Conservation (phyloP, 2,329 filamentous ascomycete genomes). For the Chaetoscypha palmicola region DNA sequence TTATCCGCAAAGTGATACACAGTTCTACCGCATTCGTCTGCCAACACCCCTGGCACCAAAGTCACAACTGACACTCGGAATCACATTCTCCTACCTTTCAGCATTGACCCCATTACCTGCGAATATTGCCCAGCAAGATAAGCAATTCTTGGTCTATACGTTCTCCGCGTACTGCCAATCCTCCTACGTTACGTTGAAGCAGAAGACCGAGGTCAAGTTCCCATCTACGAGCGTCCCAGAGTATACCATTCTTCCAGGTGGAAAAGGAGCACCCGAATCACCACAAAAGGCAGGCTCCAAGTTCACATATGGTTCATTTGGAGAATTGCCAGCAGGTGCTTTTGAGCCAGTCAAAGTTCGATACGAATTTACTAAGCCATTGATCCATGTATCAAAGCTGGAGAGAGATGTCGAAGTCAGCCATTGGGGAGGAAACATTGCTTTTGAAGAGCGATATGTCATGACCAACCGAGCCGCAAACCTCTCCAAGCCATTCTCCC, state of each 20-base stretch:
- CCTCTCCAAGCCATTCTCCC: slow-evolving; percentile 64
- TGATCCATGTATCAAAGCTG: slow-evolving; percentile 70
- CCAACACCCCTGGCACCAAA: slow-evolving; percentile 68
- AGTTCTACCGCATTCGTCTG: slow-evolving; percentile 81
- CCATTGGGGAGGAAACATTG: slow-evolving; percentile 96
- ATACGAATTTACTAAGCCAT: slow-evolving; percentile 91
- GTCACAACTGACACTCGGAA: slow-evolving; percentile 76
- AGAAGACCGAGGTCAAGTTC: slow-evolving; percentile 96
- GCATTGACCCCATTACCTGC: slow-evolving; percentile 76
- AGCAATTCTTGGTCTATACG: slow-evolving; percentile 78
- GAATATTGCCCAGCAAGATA: slow-evolving; percentile 72
- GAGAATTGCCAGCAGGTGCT: slow-evolving; percentile 71
- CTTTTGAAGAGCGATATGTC: slow-evolving; percentile 89
- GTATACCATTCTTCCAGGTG: slow-evolving; percentile 67
- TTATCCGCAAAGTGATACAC: slow-evolving; percentile 47
- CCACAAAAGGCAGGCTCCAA: slow-evolving; percentile 79
- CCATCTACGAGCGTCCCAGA: slow-evolving; percentile 72
- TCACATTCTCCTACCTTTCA: slow-evolving; percentile 75
- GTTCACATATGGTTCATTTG: slow-evolving; percentile 86
- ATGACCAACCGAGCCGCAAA: slow-evolving; percentile 81
- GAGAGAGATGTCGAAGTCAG: slow-evolving; percentile 93
- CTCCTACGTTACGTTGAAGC: slow-evolving; percentile 78
- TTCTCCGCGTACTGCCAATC: slow-evolving; percentile 83
- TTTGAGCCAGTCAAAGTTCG: slow-evolving; percentile 67
- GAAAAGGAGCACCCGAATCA: slow-evolving; percentile 48